Conservation (phyloP, 2,329 filamentous ascomycete species). For the Myriosclerotinia duriaeana region DNA sequence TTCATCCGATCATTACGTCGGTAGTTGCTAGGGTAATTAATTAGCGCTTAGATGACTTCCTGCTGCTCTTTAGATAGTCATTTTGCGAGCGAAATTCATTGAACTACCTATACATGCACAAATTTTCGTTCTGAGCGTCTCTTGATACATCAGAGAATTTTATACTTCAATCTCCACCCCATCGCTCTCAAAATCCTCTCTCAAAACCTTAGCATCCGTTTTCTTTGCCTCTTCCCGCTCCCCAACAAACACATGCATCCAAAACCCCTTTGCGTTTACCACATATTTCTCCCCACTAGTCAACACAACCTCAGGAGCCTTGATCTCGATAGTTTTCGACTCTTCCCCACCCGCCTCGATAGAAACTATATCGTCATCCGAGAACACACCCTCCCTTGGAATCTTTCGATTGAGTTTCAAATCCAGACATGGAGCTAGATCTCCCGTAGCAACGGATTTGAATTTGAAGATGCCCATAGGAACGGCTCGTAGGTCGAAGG, state of each 20-base stretch:
- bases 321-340: conserved; percentile 32
- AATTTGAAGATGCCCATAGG: conserved; percentile 41
- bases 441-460: conserved; percentile 27
- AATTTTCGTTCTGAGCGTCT: background rate
- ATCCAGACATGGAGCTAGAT: conserved; percentile 27
- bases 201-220: conserved; percentile 14
- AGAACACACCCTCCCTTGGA: conserved; percentile 35
- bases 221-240: conserved; percentile 9
- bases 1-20: too few species aligned
- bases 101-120: too few species aligned
- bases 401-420: conserved; percentile 38
- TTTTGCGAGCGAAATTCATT: too few species aligned
- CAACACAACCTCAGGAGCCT: conserved; percentile 37
- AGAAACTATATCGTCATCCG: conserved; percentile 38
- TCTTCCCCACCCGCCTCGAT: conserved; percentile 36
- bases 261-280: conserved; percentile 40
- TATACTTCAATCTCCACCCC: conserved; percentile 11
- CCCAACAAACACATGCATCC: conserved; percentile 36
- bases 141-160: background rate
- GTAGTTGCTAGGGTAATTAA: too few species aligned
- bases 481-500: conserved; percentile 41
- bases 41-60: too few species aligned
- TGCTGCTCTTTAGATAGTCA: too few species aligned
- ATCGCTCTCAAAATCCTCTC: conserved; percentile 21
- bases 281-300: conserved; percentile 40